Percentiles rank a stretch among this genome's conserved stretches.
Conservation (phyloP, 192 early-diverging fungal genomes). For the Dispira parvispora region DNA sequence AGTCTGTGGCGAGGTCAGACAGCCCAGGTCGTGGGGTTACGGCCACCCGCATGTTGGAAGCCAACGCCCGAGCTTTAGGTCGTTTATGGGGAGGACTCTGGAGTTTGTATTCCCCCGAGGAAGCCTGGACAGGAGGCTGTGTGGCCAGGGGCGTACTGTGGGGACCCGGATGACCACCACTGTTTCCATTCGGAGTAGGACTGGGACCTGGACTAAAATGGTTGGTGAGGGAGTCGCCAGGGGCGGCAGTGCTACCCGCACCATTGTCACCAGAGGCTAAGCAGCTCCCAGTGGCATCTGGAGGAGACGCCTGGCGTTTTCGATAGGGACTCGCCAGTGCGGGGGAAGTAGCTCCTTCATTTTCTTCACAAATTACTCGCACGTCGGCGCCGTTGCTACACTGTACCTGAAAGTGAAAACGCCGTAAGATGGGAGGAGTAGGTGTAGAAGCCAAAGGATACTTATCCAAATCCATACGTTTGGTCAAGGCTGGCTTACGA, state of each 20-base stretch:
- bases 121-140: too few relatives aligned
- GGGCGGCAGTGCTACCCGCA: not conserved
- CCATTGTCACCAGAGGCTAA: not conserved
- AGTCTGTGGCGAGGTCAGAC: too few relatives aligned
- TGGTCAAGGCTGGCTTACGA: constrained; percentile 5
- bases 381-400: too few relatives aligned
- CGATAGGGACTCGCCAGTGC: not conserved
- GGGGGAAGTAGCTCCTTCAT: not conserved
- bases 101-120: too few relatives aligned
- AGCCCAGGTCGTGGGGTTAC: too few relatives aligned
- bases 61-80: too few relatives aligned
- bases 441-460: constrained; percentile 1
- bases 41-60: too few relatives aligned
- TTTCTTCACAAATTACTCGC: constrained; percentile 8
- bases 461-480: not conserved
- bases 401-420: constrained; percentile 1
- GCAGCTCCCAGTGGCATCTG: not conserved
- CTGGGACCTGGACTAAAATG: too few relatives aligned
- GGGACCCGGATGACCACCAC: too few relatives aligned
- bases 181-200: too few relatives aligned
- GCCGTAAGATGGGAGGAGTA: constrained; percentile 10
- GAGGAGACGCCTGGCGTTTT: constrained; percentile 9
- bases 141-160: too few relatives aligned
- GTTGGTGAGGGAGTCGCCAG: not conserved
- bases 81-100: too few relatives aligned